Percentiles rank a stretch among this genome's conserved stretches.
Conservation (phyloP, 805 yeast species). For the Vanderwaltozyma polyspora region DNA sequence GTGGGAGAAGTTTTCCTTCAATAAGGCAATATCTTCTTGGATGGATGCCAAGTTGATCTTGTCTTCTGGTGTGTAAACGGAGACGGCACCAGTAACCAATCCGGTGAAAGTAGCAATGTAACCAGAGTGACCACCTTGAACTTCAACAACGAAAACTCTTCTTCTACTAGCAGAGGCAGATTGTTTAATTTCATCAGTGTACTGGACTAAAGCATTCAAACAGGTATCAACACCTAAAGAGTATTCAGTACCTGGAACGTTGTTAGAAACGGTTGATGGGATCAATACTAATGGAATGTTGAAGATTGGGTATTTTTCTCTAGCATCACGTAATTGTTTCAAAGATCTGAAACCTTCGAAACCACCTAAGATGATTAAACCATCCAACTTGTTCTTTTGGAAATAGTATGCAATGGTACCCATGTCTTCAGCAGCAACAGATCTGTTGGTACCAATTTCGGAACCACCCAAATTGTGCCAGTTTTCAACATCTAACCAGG, state of each 20-base stretch:
- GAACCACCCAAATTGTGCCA: slow-evolving; percentile 92
- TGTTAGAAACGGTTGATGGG: slow-evolving; percentile 94
- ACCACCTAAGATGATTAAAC: slow-evolving; percentile 87
- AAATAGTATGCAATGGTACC: slow-evolving; percentile 90
- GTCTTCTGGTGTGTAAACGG: slow-evolving; percentile 83
- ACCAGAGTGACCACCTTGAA: slow-evolving; percentile 96
- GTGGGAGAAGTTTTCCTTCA: slow-evolving; percentile 54
- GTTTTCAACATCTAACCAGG: slow-evolving; percentile 78
- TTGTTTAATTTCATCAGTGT: slow-evolving; percentile 92
- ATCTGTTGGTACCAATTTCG: slow-evolving; percentile 91
- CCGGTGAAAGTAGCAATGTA: slow-evolving; percentile 81
- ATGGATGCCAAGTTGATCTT: slow-evolving; percentile 57
- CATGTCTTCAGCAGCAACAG: slow-evolving; percentile 70
- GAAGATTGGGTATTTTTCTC: slow-evolving; percentile 75
- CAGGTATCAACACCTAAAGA: slow-evolving; percentile 95
- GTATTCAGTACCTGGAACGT: slow-evolving; percentile 98
- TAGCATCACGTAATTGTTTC: slow-evolving; percentile 67
- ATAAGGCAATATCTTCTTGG: slow-evolving; percentile 61
- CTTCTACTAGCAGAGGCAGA: slow-evolving; percentile 90
- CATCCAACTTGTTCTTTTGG: slow-evolving; percentile 81
- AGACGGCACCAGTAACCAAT: slow-evolving; percentile 82
- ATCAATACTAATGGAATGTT: slow-evolving; percentile 87
- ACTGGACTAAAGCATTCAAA: slow-evolving; percentile 76
- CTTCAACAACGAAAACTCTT: slow-evolving; percentile 92
- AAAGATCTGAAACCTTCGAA: slow-evolving; percentile 91